Conservation (phyloP, 176 grass and related monocot species). For the Aegilops sharonensis region DNA sequence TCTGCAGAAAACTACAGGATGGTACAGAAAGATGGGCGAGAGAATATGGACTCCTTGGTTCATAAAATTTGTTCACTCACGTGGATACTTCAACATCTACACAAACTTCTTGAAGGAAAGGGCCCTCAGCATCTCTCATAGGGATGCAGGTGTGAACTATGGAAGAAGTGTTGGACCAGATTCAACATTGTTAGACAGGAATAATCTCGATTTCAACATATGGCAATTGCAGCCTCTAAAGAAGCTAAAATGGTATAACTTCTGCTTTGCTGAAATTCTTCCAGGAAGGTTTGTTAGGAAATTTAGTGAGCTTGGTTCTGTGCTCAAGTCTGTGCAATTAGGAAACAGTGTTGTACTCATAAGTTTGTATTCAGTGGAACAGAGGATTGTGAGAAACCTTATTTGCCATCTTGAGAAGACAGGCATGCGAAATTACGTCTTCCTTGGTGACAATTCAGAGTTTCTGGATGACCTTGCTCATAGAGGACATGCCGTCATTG, state of each 20-base stretch:
- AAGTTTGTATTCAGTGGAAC: constrained; percentile 55
- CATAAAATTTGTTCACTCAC: constrained; percentile 91
- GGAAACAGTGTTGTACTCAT: constrained; percentile 56
- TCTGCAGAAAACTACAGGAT: constrained; percentile 91
- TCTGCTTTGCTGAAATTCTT: constrained; percentile 70
- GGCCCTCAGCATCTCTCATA: constrained; percentile 85
- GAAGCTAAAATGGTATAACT: constrained; percentile 77
- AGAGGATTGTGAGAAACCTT: constrained; percentile 66
- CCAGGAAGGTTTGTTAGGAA: constrained; percentile 59
- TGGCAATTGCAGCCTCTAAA: constrained; percentile 57
- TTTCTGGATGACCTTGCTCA: constrained; percentile 71
- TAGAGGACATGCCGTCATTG: constrained; percentile 84
- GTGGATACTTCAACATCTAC: constrained; percentile 92
- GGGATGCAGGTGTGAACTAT: constrained; percentile 95
- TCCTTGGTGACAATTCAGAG: constrained; percentile 61
- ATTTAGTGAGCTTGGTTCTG: constrained; percentile 62
- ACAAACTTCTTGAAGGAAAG: constrained; percentile 85
- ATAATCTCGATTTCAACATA: constrained; percentile 65
- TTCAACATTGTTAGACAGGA: constrained; percentile 74
- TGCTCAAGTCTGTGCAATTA: constrained; percentile 54
- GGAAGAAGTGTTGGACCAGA: constrained; percentile 85
- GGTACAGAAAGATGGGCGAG: constrained; percentile 96
- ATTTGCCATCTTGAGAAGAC: constrained; percentile 84
- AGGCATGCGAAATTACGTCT: constrained; percentile 63
- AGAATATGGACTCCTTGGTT: constrained; percentile 99